Percentiles rank a stretch among this genome's conserved stretches.
Evolutionary conservation across 495 filamentous ascomycete species (phyloP).

Genomic region (Ramalina intermedia): DNA sequence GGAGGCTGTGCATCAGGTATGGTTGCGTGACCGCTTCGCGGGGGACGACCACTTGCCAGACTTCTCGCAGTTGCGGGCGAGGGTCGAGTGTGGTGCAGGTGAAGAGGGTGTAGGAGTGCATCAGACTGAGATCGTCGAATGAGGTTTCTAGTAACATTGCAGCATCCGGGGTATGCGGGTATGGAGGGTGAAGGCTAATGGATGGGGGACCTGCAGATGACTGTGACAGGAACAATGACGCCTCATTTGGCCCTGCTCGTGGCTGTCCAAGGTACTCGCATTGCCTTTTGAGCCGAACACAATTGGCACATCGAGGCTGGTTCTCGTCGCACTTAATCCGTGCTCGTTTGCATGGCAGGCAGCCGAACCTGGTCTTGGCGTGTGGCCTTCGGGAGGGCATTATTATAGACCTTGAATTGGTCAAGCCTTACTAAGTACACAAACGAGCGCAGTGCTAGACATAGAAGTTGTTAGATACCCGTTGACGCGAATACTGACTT

Average conservation of each 20-base stretch:
- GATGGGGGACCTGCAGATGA: neutral
- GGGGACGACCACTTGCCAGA: slow-evolving; percentile 3
- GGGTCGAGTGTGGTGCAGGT: slow-evolving; percentile 3
- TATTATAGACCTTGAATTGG: neutral
- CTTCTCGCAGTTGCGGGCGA: neutral
- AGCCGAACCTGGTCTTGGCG: neutral
- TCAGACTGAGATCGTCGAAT: slow-evolving; percentile 3
- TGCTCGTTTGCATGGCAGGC: slow-evolving; percentile 1
- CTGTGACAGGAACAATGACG: neutral
- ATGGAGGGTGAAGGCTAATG: neutral
- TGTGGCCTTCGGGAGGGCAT: slow-evolving; percentile 8
- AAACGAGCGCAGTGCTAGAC: too few relatives aligned
- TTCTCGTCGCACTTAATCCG: slow-evolving; percentile 4
- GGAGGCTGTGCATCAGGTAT: slow-evolving; percentile 6
- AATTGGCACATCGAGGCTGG: slow-evolving; percentile 1
- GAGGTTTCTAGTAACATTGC: neutral
- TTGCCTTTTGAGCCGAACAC: neutral
- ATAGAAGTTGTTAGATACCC: too few relatives aligned
- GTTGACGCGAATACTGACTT: too few relatives aligned
- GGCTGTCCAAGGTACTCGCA: neutral
- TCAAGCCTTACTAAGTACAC: too few relatives aligned
- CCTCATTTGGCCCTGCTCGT: neutral
- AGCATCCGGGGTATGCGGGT: neutral
- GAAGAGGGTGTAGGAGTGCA: slow-evolving; percentile 3
- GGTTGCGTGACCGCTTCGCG: slow-evolving; percentile 1